These are phyloP conservation scores for Ceratobasidium sp. DNA, from an alignment of 1,284 basidiomycete species.

Conservation along the genomic window DNA sequence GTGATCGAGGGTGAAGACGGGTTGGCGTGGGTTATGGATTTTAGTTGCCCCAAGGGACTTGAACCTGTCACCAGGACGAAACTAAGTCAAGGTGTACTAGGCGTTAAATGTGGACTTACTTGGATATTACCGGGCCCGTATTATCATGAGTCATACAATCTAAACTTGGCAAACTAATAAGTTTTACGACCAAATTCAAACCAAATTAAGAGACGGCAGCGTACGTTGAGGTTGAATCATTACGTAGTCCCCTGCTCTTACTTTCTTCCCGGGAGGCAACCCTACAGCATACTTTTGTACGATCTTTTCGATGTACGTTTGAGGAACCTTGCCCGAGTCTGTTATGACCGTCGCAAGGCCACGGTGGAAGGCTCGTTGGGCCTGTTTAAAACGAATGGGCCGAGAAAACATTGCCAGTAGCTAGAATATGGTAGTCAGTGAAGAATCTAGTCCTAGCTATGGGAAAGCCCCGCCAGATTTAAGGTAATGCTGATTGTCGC, in stretches of 20 bases:
- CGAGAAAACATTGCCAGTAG: conserved; percentile 7
- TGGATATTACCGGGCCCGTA: conserved; percentile 96
- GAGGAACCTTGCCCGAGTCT: conserved; percentile 60
- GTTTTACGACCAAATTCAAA: neutral
- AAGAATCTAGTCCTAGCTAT: neutral
- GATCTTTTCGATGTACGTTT: conserved; percentile 97
- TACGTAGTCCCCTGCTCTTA: conserved; percentile 97
- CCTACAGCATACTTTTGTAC: conserved; percentile 97
- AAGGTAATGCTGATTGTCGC: neutral
- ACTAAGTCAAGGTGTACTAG: no score
- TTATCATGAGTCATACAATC: conserved; percentile 97
- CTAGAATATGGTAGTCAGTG: neutral
- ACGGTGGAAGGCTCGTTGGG: conserved; percentile 23
- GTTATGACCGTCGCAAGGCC: conserved; percentile 27
- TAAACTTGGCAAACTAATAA: neutral
- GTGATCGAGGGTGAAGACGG: conserved; percentile 97
- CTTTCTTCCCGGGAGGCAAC: conserved; percentile 75
- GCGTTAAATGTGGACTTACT: no score
- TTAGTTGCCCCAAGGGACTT: conserved; percentile 92
- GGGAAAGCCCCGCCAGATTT: neutral
- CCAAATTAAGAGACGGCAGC: neutral
- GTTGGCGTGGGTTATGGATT: conserved; percentile 84
- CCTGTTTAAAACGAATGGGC: conserved; percentile 10
- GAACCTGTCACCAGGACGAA: conserved; percentile 86
- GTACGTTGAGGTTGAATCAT: conserved; percentile 94